Percentiles rank a stretch among this genome's conserved stretches.
Evolutionary conservation across 305 asterid genomes (phyloP).

Genomic region (Fraxinus velutina): DNA sequence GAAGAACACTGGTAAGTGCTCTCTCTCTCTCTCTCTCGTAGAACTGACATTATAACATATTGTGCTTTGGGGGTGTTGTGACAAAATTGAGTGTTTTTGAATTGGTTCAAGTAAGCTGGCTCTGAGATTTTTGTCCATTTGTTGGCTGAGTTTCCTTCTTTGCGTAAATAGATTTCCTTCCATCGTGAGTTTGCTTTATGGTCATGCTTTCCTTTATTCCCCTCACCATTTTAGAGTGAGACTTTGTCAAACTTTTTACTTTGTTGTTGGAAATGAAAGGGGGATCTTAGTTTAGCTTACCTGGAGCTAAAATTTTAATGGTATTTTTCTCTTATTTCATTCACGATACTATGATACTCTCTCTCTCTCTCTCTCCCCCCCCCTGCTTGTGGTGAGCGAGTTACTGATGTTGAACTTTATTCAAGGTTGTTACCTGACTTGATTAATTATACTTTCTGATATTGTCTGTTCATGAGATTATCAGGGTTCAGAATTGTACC

Average conservation of each 20-base stretch:
- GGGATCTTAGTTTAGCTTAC: background rate
- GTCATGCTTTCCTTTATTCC: background rate
- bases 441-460: slow-evolving; percentile 21
- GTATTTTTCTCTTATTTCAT: background rate
- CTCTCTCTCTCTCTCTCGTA: background rate
- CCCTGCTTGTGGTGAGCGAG: background rate
- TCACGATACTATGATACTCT: background rate
- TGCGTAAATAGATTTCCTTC: background rate
- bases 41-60: background rate
- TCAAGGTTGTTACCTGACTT: background rate
- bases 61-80: background rate
- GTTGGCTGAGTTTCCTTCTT: background rate
- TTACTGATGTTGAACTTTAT: background rate
- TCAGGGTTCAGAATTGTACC: slow-evolving; percentile 30
- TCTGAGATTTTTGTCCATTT: background rate
- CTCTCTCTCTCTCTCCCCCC: background rate
- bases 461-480: slow-evolving; percentile 31
- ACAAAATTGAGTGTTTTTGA: background rate
- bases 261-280: background rate
- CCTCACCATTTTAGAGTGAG: background rate
- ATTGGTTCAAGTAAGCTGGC: background rate
- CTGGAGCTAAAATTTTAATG: background rate
- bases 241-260: background rate
- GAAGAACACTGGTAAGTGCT: no score
- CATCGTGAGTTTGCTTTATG: background rate